phyloP scores from a whole-genome alignment of 169 alveolate species.

The Plasmodium malariae region DNA sequence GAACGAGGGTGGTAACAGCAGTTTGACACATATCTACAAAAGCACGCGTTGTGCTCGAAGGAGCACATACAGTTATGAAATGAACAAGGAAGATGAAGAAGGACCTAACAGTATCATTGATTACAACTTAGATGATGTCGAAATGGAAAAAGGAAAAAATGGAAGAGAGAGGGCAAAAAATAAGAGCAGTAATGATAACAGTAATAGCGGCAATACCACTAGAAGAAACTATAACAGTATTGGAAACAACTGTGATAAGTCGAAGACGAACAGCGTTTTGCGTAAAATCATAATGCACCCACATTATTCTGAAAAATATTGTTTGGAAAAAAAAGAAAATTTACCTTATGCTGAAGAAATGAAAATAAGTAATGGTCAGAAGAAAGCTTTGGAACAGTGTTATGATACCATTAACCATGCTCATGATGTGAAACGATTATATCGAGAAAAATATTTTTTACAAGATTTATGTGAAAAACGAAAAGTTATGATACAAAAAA shows the following conservation, averaged over 20 bases:
- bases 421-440: slow-evolving; percentile 39
- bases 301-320: neutral
- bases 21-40: no score
- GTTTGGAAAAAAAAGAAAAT: slow-evolving; percentile 10
- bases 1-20: no score
- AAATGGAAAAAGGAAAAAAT: neutral
- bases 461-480: slow-evolving; percentile 76
- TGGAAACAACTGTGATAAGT: neutral
- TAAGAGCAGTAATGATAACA: no score
- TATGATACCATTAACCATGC: slow-evolving; percentile 11
- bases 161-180: neutral
- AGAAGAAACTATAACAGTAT: no score
- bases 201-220: neutral
- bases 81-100: neutral
- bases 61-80: neutral
- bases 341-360: slow-evolving; percentile 7
- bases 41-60: no score
- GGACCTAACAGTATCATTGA: neutral
- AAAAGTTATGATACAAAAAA: slow-evolving; percentile 40
- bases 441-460: slow-evolving; percentile 33
- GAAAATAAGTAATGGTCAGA: slow-evolving; percentile 33
- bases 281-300: slow-evolving; percentile 20
- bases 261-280: neutral
- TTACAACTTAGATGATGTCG: neutral
- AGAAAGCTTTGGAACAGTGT: slow-evolving; percentile 11